Evolutionary conservation across 2,329 filamentous ascomycete species (phyloP).

Genomic region (Ophiocordyceps robertsii): DNA sequence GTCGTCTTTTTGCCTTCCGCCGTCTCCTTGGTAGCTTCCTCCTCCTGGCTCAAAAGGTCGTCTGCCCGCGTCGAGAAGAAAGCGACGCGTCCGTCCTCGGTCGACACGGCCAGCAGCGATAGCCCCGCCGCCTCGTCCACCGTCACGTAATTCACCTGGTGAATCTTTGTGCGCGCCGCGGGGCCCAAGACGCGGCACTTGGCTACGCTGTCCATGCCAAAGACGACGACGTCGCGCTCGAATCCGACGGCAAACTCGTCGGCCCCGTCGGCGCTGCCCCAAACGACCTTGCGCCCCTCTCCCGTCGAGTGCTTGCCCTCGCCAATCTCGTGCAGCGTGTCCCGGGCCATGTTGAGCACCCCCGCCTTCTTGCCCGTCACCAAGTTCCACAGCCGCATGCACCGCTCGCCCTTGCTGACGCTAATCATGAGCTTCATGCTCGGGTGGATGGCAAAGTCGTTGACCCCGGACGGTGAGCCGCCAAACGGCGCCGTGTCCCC

Average conservation of each 20-base stretch:
- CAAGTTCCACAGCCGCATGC: conserved; percentile 91
- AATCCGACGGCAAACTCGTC: conserved; percentile 86
- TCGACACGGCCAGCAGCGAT: conserved; percentile 61
- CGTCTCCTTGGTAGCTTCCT: background rate
- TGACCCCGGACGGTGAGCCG: conserved; percentile 74
- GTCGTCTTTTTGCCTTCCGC: conserved; percentile 17
- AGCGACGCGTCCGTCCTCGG: conserved; percentile 77
- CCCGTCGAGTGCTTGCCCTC: conserved; percentile 67
- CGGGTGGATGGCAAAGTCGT: conserved; percentile 89
- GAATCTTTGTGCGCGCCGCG: conserved; percentile 61
- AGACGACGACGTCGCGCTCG: conserved; percentile 72
- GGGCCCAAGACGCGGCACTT: conserved; percentile 46
- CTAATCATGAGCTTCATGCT: conserved; percentile 95
- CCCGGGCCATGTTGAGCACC: conserved; percentile 70
- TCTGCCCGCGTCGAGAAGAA: conserved; percentile 60
- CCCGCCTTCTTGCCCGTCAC: conserved; percentile 94
- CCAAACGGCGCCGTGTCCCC: conserved; percentile 81
- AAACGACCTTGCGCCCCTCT: conserved; percentile 71
- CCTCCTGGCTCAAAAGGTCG: conserved; percentile 21
- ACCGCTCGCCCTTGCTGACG: conserved; percentile 77
- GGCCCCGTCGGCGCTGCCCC: conserved; percentile 55
- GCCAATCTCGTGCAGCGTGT: conserved; percentile 59
- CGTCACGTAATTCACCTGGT: conserved; percentile 63
- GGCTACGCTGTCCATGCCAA: conserved; percentile 76
- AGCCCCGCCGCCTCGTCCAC: conserved; percentile 26